Evolutionary conservation across 2,329 filamentous ascomycete genomes (phyloP).

Genomic region (Cladophialophora bantiana): DNA sequence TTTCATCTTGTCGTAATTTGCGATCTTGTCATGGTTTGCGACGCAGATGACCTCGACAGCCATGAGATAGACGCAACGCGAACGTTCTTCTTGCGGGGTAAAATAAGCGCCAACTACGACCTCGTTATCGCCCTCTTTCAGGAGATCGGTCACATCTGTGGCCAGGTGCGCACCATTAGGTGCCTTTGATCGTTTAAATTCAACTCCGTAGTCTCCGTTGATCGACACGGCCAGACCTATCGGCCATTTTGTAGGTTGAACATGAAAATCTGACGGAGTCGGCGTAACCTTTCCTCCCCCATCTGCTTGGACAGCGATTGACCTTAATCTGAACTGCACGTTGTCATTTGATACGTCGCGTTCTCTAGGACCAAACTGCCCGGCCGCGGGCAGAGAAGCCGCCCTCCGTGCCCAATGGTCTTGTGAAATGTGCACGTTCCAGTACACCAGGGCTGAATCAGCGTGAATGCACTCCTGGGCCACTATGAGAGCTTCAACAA

Average conservation of each 20-base stretch:
- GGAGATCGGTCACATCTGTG: conserved; percentile 70
- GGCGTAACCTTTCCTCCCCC: background rate
- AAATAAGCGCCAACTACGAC: conserved; percentile 62
- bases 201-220: conserved; percentile 60
- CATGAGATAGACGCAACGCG: conserved; percentile 57
- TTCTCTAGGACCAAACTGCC: conserved; percentile 40
- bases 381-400: conserved; percentile 14
- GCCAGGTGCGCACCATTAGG: conserved; percentile 79
- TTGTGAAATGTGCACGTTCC: conserved; percentile 48
- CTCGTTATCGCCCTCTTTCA: conserved; percentile 67
- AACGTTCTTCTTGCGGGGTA: conserved; percentile 43
- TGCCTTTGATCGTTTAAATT: conserved; percentile 67
- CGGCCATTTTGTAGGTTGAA: conserved; percentile 74
- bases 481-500: conserved; percentile 45
- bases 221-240: conserved; percentile 71
- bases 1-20: conserved; percentile 51
- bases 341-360: conserved; percentile 59
- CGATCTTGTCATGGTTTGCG: conserved; percentile 50
- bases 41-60: conserved; percentile 75
- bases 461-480: conserved; percentile 44
- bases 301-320: conserved; percentile 52
- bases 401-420: conserved; percentile 38
- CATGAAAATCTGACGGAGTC: conserved; percentile 44
- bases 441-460: conserved; percentile 42
- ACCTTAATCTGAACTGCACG: conserved; percentile 72